phyloP scores from a whole-genome alignment of 1,284 basidiomycete species.

The Termitomyces sp. region DNA sequence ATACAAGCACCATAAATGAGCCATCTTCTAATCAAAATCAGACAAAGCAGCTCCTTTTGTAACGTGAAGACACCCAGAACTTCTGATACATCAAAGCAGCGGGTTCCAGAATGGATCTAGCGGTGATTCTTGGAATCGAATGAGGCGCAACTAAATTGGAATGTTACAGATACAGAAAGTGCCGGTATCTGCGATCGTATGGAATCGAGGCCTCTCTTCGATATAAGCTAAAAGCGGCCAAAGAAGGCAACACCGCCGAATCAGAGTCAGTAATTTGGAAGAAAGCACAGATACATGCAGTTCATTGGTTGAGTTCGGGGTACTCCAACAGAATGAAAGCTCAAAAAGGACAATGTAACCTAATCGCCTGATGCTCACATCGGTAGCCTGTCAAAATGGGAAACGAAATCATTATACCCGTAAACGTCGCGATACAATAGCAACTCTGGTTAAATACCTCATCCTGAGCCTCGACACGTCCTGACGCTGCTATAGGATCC shows the following conservation, averaged over 20 bases:
- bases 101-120: neutral
- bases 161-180: constrained; percentile 3
- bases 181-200: neutral
- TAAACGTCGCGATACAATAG: constrained; percentile 11
- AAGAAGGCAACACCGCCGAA: neutral
- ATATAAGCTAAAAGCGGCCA: neutral
- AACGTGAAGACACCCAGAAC: neutral
- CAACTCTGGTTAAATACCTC: constrained; percentile 14
- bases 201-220: neutral
- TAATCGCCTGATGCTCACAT: neutral
- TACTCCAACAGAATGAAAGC: neutral
- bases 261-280: neutral
- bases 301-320: neutral
- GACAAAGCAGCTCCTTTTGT: neutral
- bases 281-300: neutral
- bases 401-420: constrained; percentile 1
- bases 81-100: neutral
- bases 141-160: neutral
- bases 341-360: neutral
- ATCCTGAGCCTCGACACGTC: constrained; percentile 1
- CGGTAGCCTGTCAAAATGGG: neutral
- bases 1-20: neutral
- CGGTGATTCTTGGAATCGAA: neutral
- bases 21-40: neutral
- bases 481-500: neutral